phyloP scores from a whole-genome alignment of 768 basidiomycete species.

The Boletellus ananas region DNA sequence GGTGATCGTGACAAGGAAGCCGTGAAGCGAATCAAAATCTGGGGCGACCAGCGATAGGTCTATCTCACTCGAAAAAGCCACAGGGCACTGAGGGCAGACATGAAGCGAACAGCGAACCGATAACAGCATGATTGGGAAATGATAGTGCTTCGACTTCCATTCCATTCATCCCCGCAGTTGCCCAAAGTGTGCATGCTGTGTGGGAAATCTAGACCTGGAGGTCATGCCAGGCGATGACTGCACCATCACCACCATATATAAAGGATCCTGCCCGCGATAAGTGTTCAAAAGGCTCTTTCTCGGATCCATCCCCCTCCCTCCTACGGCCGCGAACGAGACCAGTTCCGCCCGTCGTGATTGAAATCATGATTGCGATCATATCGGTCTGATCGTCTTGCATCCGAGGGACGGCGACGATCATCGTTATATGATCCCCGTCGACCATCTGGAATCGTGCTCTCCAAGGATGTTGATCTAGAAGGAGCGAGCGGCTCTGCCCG shows the following conservation, averaged over 20 bases:
- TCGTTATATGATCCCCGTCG: slow-evolving; percentile 18
- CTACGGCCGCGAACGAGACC: slow-evolving; percentile 9
- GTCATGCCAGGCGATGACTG: background rate
- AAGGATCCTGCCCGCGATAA: background rate
- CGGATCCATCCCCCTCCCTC: background rate
- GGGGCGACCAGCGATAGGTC: background rate
- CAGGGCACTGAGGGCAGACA: background rate
- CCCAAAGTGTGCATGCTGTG: background rate
- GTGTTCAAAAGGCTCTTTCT: background rate
- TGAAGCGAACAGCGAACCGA: background rate
- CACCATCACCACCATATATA: background rate
- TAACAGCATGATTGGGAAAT: background rate
- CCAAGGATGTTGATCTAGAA: slow-evolving; percentile 17
- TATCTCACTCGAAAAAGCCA: background rate
- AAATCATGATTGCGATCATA: slow-evolving; percentile 9
- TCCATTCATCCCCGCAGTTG: background rate
- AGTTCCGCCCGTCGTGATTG: slow-evolving; percentile 5
- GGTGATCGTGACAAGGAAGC: background rate
- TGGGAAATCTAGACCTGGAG: background rate
- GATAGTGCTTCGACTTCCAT: background rate
- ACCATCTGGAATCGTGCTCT: slow-evolving; percentile 12
- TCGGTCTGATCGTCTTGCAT: slow-evolving; percentile 15
- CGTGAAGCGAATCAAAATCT: background rate
- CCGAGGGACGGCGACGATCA: slow-evolving; percentile 13
- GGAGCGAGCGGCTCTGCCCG: slow-evolving; percentile 19